These are phyloP conservation scores for Aspergillus niger DNA, from an alignment of 2,329 filamentous ascomycete genomes.

Conservation along the genomic window DNA sequence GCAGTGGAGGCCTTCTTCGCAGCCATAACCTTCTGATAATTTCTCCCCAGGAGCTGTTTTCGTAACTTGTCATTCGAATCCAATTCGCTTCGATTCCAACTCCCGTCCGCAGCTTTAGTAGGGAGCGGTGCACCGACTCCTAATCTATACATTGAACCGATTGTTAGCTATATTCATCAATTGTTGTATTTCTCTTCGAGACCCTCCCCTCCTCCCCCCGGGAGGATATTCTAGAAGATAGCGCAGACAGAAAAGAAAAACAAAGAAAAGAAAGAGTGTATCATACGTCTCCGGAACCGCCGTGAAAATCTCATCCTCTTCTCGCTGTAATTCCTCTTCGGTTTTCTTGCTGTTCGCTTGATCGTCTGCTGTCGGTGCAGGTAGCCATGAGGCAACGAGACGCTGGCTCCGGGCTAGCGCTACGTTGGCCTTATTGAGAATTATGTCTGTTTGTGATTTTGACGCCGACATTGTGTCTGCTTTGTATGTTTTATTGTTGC, in stretches of 20 bases:
- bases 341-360: slow-evolving; percentile 39
- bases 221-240: too few relatives aligned
- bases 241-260: too few relatives aligned
- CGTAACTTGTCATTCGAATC: slow-evolving; percentile 49
- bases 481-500: background rate
- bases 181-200: too few relatives aligned
- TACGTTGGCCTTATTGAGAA: slow-evolving; percentile 58
- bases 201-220: too few relatives aligned
- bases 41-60: slow-evolving; percentile 49
- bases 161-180: too few relatives aligned
- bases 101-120: slow-evolving; percentile 42
- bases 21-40: slow-evolving; percentile 43
- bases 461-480: slow-evolving; percentile 27
- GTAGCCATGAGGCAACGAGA: slow-evolving; percentile 60
- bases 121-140: slow-evolving; percentile 53
- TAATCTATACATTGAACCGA: slow-evolving; percentile 41
- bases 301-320: slow-evolving; percentile 58
- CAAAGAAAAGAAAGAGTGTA: background rate
- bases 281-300: slow-evolving; percentile 57
- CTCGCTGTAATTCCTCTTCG: slow-evolving; percentile 49
- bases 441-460: slow-evolving; percentile 54
- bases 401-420: slow-evolving; percentile 56
- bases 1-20: slow-evolving; percentile 41
- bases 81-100: slow-evolving; percentile 43
- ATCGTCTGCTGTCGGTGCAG: slow-evolving; percentile 47